Base-by-base conservation (phyloP, 1,284 basidiomycete species). In the Jaminaea rosea region DNA sequence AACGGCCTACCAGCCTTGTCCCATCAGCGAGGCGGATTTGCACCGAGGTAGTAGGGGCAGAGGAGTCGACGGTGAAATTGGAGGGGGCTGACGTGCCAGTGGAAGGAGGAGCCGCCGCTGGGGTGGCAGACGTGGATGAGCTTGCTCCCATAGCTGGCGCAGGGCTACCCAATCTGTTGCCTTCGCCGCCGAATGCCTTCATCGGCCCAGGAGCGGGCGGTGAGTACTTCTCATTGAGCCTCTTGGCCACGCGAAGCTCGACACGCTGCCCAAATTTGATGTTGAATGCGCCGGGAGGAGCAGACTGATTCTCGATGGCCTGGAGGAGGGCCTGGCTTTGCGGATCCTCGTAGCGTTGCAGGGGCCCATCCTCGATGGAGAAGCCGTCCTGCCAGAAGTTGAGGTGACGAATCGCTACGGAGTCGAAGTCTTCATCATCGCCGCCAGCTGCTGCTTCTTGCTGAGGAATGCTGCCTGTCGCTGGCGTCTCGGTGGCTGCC, bases 321-420 rank as follows among this genome's bases (percentile, higher is more conserved):
- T 79, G 78, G 3, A 98, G 78, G 15, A 88, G 78, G 53, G 82
- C 80, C 39, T 83, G 79, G 66, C 91, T 84, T 4, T 77, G 79
- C 0, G 90, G 88, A 60, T 91, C 84, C 52, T 88, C 86, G 72
- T 94, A 96, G 34, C 81, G 78, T 80, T 86, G 81, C 52, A 97
- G 78, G 32, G 85, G 84, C 2, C 91, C 90, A 62, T 92, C 88
- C 65, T 93, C 90, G 51, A 98, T 83, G 42, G 84, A 86, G 76
- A 97, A 97, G 0, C 93, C 93, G 60, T 97, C 83, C 29, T 84
- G 80, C 93, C 94, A 98, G 76, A 98, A 90, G 0, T 87, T 93
- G 31, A 97, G 78, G 51, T 83, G 80, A 10, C 93, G 83, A 44
- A 85, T 81, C 0, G 81, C 86, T 0, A 58, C 59, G 6, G 67